Base-by-base conservation (phyloP, 192 early-diverging fungal species). In the Oehlia diaphana region DNA sequence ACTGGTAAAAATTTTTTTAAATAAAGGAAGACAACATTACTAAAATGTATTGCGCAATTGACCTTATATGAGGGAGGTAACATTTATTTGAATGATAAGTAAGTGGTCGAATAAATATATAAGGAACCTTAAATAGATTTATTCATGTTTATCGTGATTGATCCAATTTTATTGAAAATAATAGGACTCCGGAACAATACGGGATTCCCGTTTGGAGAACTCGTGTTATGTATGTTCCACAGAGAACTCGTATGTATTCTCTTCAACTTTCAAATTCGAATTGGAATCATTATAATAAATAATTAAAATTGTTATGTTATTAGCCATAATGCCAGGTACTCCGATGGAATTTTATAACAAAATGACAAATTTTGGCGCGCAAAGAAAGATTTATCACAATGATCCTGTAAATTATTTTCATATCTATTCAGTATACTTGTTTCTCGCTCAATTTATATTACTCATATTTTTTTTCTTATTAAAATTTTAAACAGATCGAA, bases 171-270 rank as follows among this genome's bases (percentile, higher is more conserved):
- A 42, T 42, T 8, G 47, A 37, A n/a, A 23, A 64, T 31, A 50
- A 39, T 53, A 85, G 84, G 61, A 80, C 81, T 9, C 85, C 91
- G 0, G 78, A 83, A 42, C 83, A 89, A 31, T 81, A 89, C 80
- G 90, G 92, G 6, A 85, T 95, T 23, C 92, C 94, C 1, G 71
- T 76, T 47, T 97, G 93, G 93, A 87, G 95, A 37, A 87, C 93
- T 7, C 88, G 86, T 35, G 87, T 97, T 63, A 91, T 94, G 86
- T 97, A 97, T 83, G 92, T 97, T n/a, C 94, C 94, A 0, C 95
- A 97, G 68, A 81, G 93, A 12, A 90, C 93, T 23, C 61, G 77
- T 79, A 71, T 44, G 37, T 79, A 72, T 49, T n/a, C 39, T 42
- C 39, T 26, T 12, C 21, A 2, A 23, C 0, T 61, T 70, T 68